Percentiles rank a stretch among this genome's conserved stretches.
Evolutionary conservation across 2,329 filamentous ascomycete species (phyloP).

Genomic region (Pseudocercospora eumusae): DNA sequence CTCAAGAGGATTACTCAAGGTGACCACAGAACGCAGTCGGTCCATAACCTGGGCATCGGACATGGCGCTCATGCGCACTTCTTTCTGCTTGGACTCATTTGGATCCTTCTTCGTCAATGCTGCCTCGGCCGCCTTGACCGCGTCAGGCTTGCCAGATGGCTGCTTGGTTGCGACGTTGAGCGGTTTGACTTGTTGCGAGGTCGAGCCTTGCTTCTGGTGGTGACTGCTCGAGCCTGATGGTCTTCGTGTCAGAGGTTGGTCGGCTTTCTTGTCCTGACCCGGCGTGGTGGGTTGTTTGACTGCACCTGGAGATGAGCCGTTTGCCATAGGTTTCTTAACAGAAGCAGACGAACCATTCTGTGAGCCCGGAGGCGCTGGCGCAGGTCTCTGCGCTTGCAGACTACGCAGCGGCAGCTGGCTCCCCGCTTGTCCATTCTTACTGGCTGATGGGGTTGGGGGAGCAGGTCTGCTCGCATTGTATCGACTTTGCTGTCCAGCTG

Average conservation of each 20-base stretch:
- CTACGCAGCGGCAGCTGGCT: conserved; percentile 47
- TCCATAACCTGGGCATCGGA: conserved; percentile 96
- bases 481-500: conserved; percentile 56
- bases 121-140: conserved; percentile 87
- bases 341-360: conserved; percentile 34
- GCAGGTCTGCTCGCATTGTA: conserved; percentile 86
- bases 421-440: conserved; percentile 33
- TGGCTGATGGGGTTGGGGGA: conserved; percentile 51
- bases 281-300: conserved; percentile 33
- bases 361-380: conserved; percentile 37
- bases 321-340: conserved; percentile 31
- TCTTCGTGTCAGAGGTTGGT: conserved; percentile 35
- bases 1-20: conserved; percentile 88
- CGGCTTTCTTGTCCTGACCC: conserved; percentile 31
- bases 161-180: conserved; percentile 54
- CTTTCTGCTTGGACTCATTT: conserved; percentile 76
- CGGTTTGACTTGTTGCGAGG: conserved; percentile 50
- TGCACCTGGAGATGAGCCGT: conserved; percentile 35
- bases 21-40: conserved; percentile 89
- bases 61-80: conserved; percentile 98
- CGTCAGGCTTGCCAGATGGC: conserved; percentile 54
- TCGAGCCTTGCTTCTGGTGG: conserved; percentile 32
- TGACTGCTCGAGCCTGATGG: conserved; percentile 34
- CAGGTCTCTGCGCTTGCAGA: conserved; percentile 66
- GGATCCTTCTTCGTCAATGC: conserved; percentile 74